Conservation (phyloP, 2,329 filamentous ascomycete species). For the Calonectria pseudoreteaudii region DNA sequence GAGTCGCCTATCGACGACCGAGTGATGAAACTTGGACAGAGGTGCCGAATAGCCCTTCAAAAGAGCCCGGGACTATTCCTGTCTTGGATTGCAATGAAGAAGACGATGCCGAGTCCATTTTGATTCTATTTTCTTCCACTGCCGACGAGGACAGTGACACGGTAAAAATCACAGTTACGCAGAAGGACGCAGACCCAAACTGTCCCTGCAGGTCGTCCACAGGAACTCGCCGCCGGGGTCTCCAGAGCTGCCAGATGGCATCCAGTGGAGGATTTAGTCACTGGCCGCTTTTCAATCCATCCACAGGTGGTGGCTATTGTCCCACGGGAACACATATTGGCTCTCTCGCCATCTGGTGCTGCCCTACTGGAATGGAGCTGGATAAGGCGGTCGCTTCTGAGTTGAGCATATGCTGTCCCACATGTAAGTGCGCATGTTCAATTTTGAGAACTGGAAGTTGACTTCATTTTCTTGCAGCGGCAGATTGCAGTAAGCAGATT, state of each 20-base stretch:
- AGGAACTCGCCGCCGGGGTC: background rate
- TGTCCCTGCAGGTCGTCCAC: background rate
- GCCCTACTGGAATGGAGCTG: constrained; percentile 26
- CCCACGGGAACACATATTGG: constrained; percentile 21
- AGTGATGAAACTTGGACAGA: constrained; percentile 12
- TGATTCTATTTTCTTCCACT: constrained; percentile 25
- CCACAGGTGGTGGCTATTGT: constrained; percentile 14
- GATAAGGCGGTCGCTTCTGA: background rate
- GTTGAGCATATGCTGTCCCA: constrained; percentile 30
- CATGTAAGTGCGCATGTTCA: constrained; percentile 2
- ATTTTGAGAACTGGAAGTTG: background rate
- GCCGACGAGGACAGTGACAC: constrained; percentile 10
- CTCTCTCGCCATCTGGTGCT: constrained; percentile 17
- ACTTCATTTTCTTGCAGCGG: constrained; percentile 11
- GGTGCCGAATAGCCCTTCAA: constrained; percentile 12
- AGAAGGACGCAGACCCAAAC: background rate
- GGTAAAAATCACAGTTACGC: constrained; percentile 12
- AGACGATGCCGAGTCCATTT: background rate
- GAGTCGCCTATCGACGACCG: constrained; percentile 24
- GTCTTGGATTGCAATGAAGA: constrained; percentile 19
- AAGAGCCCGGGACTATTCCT: background rate
- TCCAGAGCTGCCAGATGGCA: background rate
- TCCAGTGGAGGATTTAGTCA: constrained; percentile 25
- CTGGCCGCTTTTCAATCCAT: constrained; percentile 5
- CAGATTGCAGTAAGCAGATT: constrained; percentile 17